Conservation (phyloP, 805 yeast genomes). For the Zygotorulaspora sp. region DNA sequence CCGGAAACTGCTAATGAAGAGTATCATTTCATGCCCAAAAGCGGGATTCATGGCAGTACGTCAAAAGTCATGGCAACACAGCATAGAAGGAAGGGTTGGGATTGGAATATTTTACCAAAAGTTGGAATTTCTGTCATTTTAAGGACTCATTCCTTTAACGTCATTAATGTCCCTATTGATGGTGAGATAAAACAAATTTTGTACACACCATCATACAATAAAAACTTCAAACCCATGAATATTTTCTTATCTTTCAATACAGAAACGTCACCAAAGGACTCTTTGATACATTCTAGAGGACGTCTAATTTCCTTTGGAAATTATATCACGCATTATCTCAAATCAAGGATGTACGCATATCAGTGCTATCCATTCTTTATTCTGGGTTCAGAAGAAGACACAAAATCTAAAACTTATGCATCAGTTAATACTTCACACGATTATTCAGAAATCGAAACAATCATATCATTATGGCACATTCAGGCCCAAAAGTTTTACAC, state of each 20-base stretch:
- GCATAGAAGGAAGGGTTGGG: constrained; percentile 16
- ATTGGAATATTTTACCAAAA: constrained; percentile 29
- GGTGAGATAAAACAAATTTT: constrained; percentile 24
- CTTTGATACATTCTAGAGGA: constrained; percentile 18
- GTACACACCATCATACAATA: constrained; percentile 28
- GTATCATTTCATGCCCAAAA: constrained; percentile 7
- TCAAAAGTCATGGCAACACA: constrained; percentile 15
- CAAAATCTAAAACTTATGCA: constrained; percentile 11
- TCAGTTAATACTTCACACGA: constrained; percentile 15
- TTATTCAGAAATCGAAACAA: constrained; percentile 22
- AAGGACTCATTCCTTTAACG: constrained; percentile 22
- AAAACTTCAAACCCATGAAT: constrained; percentile 23
- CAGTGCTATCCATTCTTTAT: constrained; percentile 21
- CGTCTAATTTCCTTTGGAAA: constrained; percentile 23
- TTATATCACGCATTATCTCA: constrained; percentile 20
- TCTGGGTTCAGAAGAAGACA: constrained; percentile 10
- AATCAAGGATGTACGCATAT: constrained; percentile 19
- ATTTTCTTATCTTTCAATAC: constrained; percentile 27
- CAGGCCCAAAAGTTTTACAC: constrained; percentile 23
- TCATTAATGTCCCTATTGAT: constrained; percentile 21
- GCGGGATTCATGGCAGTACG: constrained; percentile 20
- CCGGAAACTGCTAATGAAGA: constrained; percentile 5
- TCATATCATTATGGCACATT: constrained; percentile 27
- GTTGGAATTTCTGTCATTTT: constrained; percentile 18
- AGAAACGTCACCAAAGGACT: constrained; percentile 21